These are phyloP conservation scores for Babesia gibsoni DNA, from an alignment of 169 alveolate genomes.

Conservation along the genomic window DNA sequence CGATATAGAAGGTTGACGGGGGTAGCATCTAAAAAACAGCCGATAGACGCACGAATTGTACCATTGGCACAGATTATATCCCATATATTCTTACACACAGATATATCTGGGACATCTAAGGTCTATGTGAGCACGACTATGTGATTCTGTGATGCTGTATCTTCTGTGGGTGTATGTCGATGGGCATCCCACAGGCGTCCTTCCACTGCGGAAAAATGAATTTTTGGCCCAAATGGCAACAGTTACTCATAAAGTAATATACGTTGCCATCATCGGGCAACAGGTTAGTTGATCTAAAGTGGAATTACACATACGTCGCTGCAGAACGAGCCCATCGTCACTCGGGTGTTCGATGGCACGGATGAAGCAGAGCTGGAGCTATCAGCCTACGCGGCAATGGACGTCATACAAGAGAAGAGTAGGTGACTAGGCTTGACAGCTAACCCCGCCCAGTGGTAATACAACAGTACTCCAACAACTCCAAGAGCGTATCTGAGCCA, in stretches of 20 bases:
- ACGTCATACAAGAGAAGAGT: constrained; percentile 52
- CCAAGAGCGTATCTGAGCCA: constrained; percentile 33
- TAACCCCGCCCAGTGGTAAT: constrained; percentile 18
- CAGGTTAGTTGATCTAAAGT: background rate
- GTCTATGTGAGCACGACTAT: no score
- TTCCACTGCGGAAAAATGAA: no score
- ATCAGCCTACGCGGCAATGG: constrained; percentile 61
- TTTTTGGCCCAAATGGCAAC: no score
- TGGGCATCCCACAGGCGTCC: no score
- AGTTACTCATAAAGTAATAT: background rate
- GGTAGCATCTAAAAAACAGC: no score
- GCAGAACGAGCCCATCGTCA: constrained; percentile 48
- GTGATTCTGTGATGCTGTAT: no score
- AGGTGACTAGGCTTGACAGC: background rate
- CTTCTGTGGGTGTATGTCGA: no score
- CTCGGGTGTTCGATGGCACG: constrained; percentile 24
- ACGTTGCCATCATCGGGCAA: constrained; percentile 17
- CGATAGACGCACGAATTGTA: no score
- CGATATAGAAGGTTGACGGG: no score
- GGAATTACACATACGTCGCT: background rate
- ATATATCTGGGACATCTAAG: no score
- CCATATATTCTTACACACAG: no score
- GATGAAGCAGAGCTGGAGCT: constrained; percentile 59
- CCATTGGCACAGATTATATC: no score
- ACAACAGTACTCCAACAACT: constrained; percentile 18